A percentile compares a stretch with the other conserved stretches of the same genome.
These are phyloP conservation scores for Sugiyamaella americana DNA, from an alignment of 805 yeast species.

Conservation along the genomic window DNA sequence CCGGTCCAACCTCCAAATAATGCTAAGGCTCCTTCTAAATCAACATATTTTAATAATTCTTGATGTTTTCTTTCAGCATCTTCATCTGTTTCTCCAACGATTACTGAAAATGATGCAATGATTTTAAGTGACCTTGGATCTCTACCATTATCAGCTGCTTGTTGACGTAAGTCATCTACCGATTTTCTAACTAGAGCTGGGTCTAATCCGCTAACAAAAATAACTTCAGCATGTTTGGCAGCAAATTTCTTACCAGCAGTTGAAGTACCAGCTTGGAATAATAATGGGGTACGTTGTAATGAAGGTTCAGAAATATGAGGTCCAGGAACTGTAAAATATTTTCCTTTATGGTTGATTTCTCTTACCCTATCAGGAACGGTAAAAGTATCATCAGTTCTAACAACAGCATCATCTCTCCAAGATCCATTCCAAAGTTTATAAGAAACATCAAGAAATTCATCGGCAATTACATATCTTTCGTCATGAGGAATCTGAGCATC, in stretches of 20 bases:
- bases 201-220: slow-evolving; percentile 33
- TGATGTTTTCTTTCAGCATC: slow-evolving; percentile 36
- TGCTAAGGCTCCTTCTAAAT: slow-evolving; percentile 39
- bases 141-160: slow-evolving; percentile 32
- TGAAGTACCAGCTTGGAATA: slow-evolving; percentile 42
- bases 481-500: slow-evolving; percentile 35
- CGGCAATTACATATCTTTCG: slow-evolving; percentile 36
- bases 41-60: slow-evolving; percentile 32
- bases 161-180: slow-evolving; percentile 28
- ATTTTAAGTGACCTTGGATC: slow-evolving; percentile 35
- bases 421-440: slow-evolving; percentile 36
- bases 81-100: slow-evolving; percentile 37
- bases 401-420: slow-evolving; percentile 40
- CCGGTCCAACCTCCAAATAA: slow-evolving; percentile 40
- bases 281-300: slow-evolving; percentile 32
- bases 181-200: slow-evolving; percentile 30
- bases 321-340: slow-evolving; percentile 38
- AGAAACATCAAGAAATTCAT: slow-evolving; percentile 36
- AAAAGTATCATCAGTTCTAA: slow-evolving; percentile 15
- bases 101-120: slow-evolving; percentile 33
- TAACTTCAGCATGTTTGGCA: slow-evolving; percentile 39
- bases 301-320: slow-evolving; percentile 41
- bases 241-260: slow-evolving; percentile 38
- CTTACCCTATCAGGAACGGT: slow-evolving; percentile 34
- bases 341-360: slow-evolving; percentile 38